phyloP scores from a whole-genome alignment of 257 asterid genomes.

The Jaltomata sinuosa region DNA sequence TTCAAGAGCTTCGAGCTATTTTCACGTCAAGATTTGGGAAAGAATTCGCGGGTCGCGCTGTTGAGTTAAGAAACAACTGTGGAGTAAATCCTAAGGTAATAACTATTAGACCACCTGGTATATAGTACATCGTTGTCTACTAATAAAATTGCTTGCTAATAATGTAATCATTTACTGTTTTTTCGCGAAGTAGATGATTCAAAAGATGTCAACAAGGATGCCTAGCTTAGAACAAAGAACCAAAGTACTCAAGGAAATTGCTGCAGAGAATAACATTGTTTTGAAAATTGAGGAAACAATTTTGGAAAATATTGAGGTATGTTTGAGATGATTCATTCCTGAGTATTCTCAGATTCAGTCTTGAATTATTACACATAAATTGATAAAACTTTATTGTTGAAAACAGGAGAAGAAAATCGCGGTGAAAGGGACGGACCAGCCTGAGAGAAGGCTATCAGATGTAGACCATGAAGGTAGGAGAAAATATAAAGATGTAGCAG shows the following conservation, averaged over 20 bases:
- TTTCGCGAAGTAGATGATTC: slow-evolving; percentile 40
- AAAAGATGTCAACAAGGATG: slow-evolving; percentile 64
- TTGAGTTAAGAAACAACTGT: slow-evolving; percentile 71
- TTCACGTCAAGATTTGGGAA: slow-evolving; percentile 50
- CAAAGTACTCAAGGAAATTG: slow-evolving; percentile 56
- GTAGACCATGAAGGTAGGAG: slow-evolving; percentile 16
- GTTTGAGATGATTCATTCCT: background rate
- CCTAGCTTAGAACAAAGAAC: slow-evolving; percentile 56
- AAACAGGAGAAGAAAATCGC: slow-evolving; percentile 19
- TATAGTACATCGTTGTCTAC: background rate
- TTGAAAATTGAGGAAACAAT: slow-evolving; percentile 28
- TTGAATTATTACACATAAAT: background rate
- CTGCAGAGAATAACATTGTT: slow-evolving; percentile 56
- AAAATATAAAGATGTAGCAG: slow-evolving; percentile 71
- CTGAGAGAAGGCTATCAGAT: slow-evolving; percentile 1
- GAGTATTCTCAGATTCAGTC: background rate
- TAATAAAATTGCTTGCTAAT: background rate
- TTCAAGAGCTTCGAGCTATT: slow-evolving; percentile 54
- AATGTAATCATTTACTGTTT: background rate
- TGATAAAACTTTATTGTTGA: background rate
- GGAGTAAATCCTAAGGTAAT: slow-evolving; percentile 75
- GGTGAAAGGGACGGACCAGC: background rate
- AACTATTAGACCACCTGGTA: background rate
- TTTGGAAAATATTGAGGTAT: slow-evolving; percentile 26
- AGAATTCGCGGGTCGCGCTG: slow-evolving; percentile 59